phyloP scores from a whole-genome alignment of 345 rosid species.

The Heritiera littoralis region DNA sequence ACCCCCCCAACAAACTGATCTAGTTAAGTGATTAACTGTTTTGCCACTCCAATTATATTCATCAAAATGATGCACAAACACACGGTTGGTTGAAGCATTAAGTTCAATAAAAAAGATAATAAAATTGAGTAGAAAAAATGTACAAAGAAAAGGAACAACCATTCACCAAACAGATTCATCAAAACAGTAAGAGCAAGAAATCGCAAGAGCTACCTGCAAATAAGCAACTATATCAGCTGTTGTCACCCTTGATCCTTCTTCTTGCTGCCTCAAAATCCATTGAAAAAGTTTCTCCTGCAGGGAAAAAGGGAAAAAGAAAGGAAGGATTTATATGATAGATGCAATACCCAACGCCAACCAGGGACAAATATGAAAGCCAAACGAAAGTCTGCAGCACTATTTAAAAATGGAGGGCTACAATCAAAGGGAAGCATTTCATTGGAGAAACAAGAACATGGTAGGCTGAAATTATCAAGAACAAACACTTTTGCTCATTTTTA shows the following conservation, averaged over 20 bases:
- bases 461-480: background rate
- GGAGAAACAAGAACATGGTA: background rate
- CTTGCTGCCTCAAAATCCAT: slow-evolving; percentile 76
- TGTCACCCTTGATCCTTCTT: slow-evolving; percentile 65
- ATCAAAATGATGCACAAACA: background rate
- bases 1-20: background rate
- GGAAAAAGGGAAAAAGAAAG: slow-evolving; percentile 12
- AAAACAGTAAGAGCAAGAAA: slow-evolving; percentile 9
- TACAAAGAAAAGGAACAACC: background rate
- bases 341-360: background rate
- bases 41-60: background rate
- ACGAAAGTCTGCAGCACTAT: background rate
- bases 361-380: background rate
- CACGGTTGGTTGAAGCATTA: background rate
- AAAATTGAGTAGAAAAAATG: background rate
- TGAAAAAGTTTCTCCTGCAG: slow-evolving; percentile 72
- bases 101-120: background rate
- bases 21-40: background rate
- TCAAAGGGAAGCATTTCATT: background rate
- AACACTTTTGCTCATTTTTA: background rate
- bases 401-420: background rate
- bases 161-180: background rate
- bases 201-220: slow-evolving; percentile 54
- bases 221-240: slow-evolving; percentile 60
- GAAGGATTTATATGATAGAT: background rate